Evolutionary conservation across 1,139 yeast genomes (phyloP).

Genomic region (Yamadazyma friedrichii): DNA sequence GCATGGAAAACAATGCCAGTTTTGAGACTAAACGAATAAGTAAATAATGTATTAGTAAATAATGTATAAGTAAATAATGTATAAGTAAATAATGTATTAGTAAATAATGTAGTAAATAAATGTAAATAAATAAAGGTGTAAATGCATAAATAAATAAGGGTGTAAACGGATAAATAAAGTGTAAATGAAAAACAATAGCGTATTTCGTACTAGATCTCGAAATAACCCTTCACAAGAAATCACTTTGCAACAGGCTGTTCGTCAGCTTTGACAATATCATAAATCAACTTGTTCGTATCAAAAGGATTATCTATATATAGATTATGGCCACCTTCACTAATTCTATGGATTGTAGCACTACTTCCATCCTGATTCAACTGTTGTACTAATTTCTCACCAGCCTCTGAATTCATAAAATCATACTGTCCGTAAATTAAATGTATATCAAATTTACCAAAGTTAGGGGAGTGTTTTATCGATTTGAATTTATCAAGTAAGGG

Average conservation of each 20-base stretch:
- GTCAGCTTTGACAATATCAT: conserved; percentile 18
- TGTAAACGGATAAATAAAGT: too few relatives aligned
- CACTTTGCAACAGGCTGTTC: too few relatives aligned
- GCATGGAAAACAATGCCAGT: too few relatives aligned
- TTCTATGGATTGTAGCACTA: conserved; percentile 21
- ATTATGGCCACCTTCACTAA: conserved; percentile 47
- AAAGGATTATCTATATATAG: conserved; percentile 48
- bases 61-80: neutral
- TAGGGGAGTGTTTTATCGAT: conserved; percentile 2
- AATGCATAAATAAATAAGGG: neutral
- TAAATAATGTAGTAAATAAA: neutral
- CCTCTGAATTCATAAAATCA: conserved; percentile 84
- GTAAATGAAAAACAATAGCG: too few relatives aligned
- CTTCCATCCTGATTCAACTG: conserved; percentile 8
- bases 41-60: too few relatives aligned
- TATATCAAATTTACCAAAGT: conserved; percentile 38
- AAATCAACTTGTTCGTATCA: conserved; percentile 49
- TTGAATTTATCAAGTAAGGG: conserved; percentile 68
- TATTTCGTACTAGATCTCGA: too few relatives aligned
- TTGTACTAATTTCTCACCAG: conserved; percentile 57
- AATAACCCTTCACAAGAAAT: too few relatives aligned
- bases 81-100: neutral
- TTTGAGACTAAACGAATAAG: too few relatives aligned
- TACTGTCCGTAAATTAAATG: conserved; percentile 73
- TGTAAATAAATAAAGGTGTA: neutral